Base-by-base conservation (phyloP, 2,329 filamentous ascomycete genomes). In the Cordyceps farinosa region DNA sequence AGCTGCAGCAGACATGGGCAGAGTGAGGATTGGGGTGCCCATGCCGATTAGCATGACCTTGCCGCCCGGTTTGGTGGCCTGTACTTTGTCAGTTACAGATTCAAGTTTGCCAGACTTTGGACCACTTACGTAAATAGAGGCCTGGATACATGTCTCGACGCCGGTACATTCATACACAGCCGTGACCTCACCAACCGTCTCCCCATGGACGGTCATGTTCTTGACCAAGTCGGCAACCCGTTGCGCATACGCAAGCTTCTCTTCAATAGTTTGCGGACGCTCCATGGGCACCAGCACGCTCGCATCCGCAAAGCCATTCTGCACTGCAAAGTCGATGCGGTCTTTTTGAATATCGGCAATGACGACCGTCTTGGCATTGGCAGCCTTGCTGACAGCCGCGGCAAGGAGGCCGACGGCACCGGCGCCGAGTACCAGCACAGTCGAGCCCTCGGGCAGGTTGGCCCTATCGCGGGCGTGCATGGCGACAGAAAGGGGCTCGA, bases 81-180 rank as follows among this genome's bases (percentile, higher is more conserved):
- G 45, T 52, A 27, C 10, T 40, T 40, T 40, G 3, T 40, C 38
- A 22, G 22, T 22, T 1, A 22, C 22, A 22, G 22, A 22, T 22
- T 22, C 22, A 22, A 22, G 22, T 22, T 22, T 22, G 22, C 22
- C 22, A 22, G 22, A 22, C 22, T 1, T 22, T 40, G 13, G 13
- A 13, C 0, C 4, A 75, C 79, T 73, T 66, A 84, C 82, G 69
- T 90, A 93, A 62, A 93, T 91, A 5, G 87, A 84, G 6, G 86
- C 85, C 73, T 93, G 90, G 69, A 92, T 80, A 69, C 90, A 93
- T 0, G 86, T 84, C 71, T 91, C 89, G 29, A 92, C 90, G 9
- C 90, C 90, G 0, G 90, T 93, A 72, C 90, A 92, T 76, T 93
- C 90, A 70, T 90, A 92, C 2, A 89, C 88, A 1, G 85, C 84